These are phyloP conservation scores for Yamadazyma atlantica DNA, from an alignment of 1,139 yeast genomes.

Conservation along the genomic window DNA sequence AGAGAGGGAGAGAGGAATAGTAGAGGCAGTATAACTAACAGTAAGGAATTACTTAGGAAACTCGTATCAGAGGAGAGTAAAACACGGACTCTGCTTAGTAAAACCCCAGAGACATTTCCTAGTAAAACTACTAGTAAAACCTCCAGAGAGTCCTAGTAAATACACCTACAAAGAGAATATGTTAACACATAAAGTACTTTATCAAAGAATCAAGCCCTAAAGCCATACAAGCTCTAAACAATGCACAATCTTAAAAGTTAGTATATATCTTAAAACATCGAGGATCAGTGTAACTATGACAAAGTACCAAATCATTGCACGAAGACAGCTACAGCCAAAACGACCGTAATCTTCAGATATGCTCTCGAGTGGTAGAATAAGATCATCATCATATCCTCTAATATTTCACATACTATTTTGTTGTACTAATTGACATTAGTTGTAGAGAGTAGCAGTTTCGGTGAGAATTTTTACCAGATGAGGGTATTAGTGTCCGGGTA, in stretches of 20 bases:
- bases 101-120: too few relatives aligned
- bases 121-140: too few relatives aligned
- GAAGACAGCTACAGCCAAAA: conserved; percentile 40
- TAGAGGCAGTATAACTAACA: too few relatives aligned
- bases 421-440: neutral
- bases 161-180: too few relatives aligned
- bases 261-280: conserved; percentile 2
- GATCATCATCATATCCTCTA: conserved; percentile 22
- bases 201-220: too few relatives aligned
- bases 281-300: conserved; percentile 53
- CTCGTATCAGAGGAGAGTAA: too few relatives aligned
- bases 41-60: too few relatives aligned
- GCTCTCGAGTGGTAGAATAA: conserved; percentile 40
- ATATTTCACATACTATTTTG: neutral
- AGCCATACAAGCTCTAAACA: too few relatives aligned
- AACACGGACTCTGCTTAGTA: too few relatives aligned
- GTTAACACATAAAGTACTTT: too few relatives aligned
- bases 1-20: conserved; percentile 3
- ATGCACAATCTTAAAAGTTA: conserved; percentile 3
- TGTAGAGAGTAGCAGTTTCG: too few relatives aligned
- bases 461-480: conserved; percentile 1
- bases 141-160: too few relatives aligned
- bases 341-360: conserved; percentile 32
- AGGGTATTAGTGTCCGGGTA: conserved; percentile 2
- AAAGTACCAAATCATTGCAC: conserved; percentile 51